phyloP scores from a whole-genome alignment of 1,284 basidiomycete species.

The Hortiboletus rubellus region DNA sequence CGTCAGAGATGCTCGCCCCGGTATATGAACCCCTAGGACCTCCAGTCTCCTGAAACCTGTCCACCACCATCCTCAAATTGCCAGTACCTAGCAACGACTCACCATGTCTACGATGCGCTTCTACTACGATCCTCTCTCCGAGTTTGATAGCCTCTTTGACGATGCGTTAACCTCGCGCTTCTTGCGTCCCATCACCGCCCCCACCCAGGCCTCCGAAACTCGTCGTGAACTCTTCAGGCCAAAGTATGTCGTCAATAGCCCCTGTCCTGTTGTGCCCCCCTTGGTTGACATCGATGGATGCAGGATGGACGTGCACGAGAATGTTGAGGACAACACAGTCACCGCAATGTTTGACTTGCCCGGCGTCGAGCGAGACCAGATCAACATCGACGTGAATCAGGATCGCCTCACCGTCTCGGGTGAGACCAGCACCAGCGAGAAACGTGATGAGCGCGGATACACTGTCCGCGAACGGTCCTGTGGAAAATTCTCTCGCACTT shows the following conservation, averaged over 20 bases:
- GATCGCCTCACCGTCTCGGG: conserved; percentile 48
- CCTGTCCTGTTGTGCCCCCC: neutral
- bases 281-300: neutral
- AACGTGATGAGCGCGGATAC: conserved; percentile 45
- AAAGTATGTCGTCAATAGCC: conserved; percentile 17
- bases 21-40: conserved; percentile 4
- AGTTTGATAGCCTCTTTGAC: conserved; percentile 53
- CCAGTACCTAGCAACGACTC: neutral
- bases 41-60: neutral
- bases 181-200: conserved; percentile 15
- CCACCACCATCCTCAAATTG: neutral
- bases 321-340: conserved; percentile 40
- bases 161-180: conserved; percentile 41
- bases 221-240: conserved; percentile 27
- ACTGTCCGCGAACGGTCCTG: conserved; percentile 50
- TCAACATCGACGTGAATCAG: conserved; percentile 44
- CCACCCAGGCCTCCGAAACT: conserved; percentile 5
- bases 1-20: conserved; percentile 11
- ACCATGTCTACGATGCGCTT: conserved; percentile 39
- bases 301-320: conserved; percentile 52
- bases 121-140: conserved; percentile 51
- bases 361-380: conserved; percentile 44
- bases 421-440: conserved; percentile 36
- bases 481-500: conserved; percentile 48
- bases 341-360: conserved; percentile 53